Conservation (phyloP, 129 eudicot species). For the Tagetes patula region DNA sequence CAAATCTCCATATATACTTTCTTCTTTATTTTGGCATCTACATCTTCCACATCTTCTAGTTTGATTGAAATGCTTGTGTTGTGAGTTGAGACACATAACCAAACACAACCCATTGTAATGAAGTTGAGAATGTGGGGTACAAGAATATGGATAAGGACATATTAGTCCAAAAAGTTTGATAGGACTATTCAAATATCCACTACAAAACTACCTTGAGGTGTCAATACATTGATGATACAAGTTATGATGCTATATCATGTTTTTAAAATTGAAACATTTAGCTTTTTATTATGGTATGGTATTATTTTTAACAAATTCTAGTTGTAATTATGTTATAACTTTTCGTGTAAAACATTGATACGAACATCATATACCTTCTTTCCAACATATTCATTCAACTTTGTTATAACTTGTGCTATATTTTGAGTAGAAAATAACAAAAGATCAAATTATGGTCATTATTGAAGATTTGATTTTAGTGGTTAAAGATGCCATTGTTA, state of each 20-base stretch:
- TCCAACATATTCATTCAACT: neutral
- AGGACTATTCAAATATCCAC: conserved; percentile 9
- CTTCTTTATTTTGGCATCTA: conserved; percentile 25
- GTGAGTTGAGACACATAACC: conserved; percentile 20
- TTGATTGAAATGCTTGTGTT: conserved; percentile 14
- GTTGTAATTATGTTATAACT: neutral
- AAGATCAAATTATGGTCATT: neutral
- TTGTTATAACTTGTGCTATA: neutral
- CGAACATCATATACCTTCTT: neutral
- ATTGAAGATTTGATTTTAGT: conserved; percentile 2
- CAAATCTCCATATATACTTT: conserved; percentile 17
- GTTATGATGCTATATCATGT: neutral
- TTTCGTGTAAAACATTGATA: neutral
- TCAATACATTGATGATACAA: neutral
- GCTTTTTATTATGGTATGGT: neutral
- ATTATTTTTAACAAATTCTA: neutral
- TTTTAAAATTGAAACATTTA: neutral
- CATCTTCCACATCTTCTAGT: neutral
- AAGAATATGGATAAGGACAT: conserved; percentile 26
- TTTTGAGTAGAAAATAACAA: neutral
- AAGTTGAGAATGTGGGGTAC: conserved; percentile 25
- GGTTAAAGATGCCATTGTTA: conserved; percentile 30
- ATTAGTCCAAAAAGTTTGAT: conserved; percentile 23
- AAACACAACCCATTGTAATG: conserved; percentile 15
- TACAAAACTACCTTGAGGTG: conserved; percentile 10